A percentile compares a stretch with the other conserved stretches of the same genome.
These are phyloP conservation scores for Chondrus crispus DNA, from an alignment of 23 red algal species.

Conservation along the genomic window DNA sequence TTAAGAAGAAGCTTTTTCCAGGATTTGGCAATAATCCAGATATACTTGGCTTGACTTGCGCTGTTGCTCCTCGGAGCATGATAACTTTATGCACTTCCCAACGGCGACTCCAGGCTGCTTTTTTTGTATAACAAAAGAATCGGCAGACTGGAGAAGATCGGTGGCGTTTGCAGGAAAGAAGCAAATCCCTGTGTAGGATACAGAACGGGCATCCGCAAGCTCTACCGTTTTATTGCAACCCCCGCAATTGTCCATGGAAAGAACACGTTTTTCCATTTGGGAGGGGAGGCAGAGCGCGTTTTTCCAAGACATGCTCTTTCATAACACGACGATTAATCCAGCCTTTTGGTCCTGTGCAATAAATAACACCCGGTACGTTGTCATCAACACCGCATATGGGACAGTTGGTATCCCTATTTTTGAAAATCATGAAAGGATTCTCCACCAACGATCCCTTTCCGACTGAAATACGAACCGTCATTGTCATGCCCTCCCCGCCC, in stretches of 20 bases:
- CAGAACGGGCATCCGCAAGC: not conserved
- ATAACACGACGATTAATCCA: not conserved
- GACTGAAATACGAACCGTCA: conserved; percentile 5
- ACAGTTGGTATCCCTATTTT: conserved; percentile 11
- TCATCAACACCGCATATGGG: not conserved
- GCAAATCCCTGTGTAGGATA: not conserved
- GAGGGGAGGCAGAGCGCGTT: too few relatives aligned
- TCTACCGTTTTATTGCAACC: not conserved
- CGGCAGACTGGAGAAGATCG: not conserved
- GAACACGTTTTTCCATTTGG: too few relatives aligned
- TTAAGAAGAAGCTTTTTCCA: not conserved
- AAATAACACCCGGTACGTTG: not conserved
- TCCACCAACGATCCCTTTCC: not conserved
- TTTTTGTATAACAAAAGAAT: conserved; percentile 29
- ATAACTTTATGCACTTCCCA: not conserved
- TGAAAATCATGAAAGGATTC: conserved; percentile 2
- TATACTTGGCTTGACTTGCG: not conserved
- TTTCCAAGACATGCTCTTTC: too few relatives aligned
- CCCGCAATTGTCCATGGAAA: conserved; percentile 9
- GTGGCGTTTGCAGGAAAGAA: conserved; percentile 15
- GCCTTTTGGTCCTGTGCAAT: not conserved
- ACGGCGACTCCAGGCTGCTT: not conserved
- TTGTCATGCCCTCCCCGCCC: not conserved
- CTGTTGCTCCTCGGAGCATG: not conserved
- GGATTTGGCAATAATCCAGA: conserved; percentile 6